Evolutionary conservation across 1,284 basidiomycete species (phyloP).

Genomic region (Taiwanofungus camphoratus): DNA sequence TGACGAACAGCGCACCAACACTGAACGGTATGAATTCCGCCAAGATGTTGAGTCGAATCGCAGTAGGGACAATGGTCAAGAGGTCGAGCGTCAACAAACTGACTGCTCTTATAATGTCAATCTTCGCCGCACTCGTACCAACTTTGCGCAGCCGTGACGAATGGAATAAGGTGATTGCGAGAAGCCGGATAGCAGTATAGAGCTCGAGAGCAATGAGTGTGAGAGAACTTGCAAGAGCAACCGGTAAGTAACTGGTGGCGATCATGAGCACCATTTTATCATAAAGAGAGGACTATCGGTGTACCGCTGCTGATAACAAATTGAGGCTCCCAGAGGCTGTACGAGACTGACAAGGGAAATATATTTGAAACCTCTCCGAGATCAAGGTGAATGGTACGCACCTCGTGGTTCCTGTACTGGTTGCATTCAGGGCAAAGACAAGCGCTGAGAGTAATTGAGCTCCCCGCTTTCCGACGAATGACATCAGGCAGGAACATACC

Average conservation of each 20-base stretch:
- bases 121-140: conserved; percentile 22
- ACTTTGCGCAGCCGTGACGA: conserved; percentile 15
- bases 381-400: conserved; percentile 13
- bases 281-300: conserved; percentile 9
- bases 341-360: conserved; percentile 9
- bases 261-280: conserved; percentile 1
- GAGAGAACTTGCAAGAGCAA: conserved; percentile 37
- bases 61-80: conserved; percentile 38
- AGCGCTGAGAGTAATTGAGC: conserved; percentile 28
- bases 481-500: conserved; percentile 29
- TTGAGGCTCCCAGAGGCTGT: conserved; percentile 16
- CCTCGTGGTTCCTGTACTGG: conserved; percentile 35
- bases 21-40: conserved; percentile 45
- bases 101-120: conserved; percentile 27
- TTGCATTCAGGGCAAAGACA: conserved; percentile 38
- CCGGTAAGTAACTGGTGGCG: conserved; percentile 34
- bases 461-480: conserved; percentile 4
- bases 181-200: conserved; percentile 35
- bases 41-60: conserved; percentile 32
- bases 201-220: conserved; percentile 37
- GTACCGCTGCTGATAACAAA: conserved; percentile 36
- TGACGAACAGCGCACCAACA: conserved; percentile 42
- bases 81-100: conserved; percentile 43
- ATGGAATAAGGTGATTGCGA: conserved; percentile 26
- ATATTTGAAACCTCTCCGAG: not conserved